phyloP scores from a whole-genome alignment of 768 basidiomycete species.

The Neoboletus subvelutipes region DNA sequence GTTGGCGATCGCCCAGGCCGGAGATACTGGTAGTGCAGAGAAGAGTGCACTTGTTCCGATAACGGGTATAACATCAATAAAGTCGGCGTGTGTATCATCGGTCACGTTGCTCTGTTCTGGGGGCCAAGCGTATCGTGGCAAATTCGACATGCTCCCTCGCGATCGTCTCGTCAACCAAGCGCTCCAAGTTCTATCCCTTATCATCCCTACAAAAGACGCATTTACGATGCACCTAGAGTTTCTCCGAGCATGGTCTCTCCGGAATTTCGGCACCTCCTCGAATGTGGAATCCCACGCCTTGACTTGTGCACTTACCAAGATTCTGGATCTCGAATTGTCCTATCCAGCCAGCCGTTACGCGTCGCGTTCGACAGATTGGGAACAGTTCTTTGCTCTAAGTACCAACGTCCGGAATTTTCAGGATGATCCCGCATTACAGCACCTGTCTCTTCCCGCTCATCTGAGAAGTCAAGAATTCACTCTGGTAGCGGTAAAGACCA shows the following conservation, averaged over 20 bases:
- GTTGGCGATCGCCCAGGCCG: conserved; percentile 21
- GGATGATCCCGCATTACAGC: conserved; percentile 58
- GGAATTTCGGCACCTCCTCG: conserved; percentile 41
- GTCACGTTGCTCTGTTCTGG: conserved; percentile 55
- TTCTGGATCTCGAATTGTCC: conserved; percentile 43
- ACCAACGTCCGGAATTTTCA: conserved; percentile 47
- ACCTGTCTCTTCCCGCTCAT: conserved; percentile 40
- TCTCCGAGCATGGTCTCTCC: conserved; percentile 55
- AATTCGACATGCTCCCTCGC: conserved; percentile 55
- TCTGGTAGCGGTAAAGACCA: conserved; percentile 34
- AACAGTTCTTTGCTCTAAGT: conserved; percentile 41
- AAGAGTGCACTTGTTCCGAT: conserved; percentile 12
- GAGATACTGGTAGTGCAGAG: background rate
- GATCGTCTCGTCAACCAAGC: conserved; percentile 57
- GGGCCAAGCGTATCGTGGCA: conserved; percentile 44
- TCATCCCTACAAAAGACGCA: conserved; percentile 54
- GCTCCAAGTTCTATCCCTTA: conserved; percentile 61
- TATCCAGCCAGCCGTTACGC: conserved; percentile 15
- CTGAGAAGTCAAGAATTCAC: conserved; percentile 28
- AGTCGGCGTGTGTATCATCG: conserved; percentile 49
- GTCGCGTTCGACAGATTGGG: conserved; percentile 43
- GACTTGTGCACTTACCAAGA: conserved; percentile 46
- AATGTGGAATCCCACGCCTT: conserved; percentile 61
- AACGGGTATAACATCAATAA: conserved; percentile 42
- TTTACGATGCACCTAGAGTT: conserved; percentile 58